Percentiles rank a stretch among this genome's conserved stretches.
Conservation (phyloP, 2,329 filamentous ascomycete genomes). For the Teratosphaeria nubilosa region DNA sequence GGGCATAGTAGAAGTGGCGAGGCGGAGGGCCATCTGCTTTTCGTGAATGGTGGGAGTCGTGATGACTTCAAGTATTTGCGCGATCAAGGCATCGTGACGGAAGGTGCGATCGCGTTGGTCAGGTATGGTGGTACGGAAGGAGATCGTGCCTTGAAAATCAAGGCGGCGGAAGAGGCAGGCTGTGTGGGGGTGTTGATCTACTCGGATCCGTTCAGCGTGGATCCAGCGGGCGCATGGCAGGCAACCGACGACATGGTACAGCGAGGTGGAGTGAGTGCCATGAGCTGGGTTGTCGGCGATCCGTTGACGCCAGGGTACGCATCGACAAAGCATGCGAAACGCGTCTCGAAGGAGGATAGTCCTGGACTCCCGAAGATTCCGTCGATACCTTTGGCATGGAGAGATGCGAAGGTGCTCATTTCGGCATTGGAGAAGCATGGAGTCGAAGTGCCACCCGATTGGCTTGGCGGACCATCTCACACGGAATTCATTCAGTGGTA, state of each 20-base stretch:
- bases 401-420: conserved; percentile 72
- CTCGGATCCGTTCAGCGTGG: conserved; percentile 78
- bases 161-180: conserved; percentile 77
- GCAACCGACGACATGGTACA: conserved; percentile 67
- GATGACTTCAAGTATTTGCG: conserved; percentile 69
- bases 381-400: conserved; percentile 80
- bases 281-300: conserved; percentile 78
- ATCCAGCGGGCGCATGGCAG: conserved; percentile 67
- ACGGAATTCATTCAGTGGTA: conserved; percentile 55
- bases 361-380: conserved; percentile 71
- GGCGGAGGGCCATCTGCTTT: conserved; percentile 76
- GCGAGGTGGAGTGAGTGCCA: conserved; percentile 68
- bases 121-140: conserved; percentile 65
- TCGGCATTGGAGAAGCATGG: conserved; percentile 61
- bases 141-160: conserved; percentile 73
- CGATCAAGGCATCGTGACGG: conserved; percentile 61
- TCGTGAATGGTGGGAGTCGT: conserved; percentile 81
- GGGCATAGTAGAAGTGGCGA: conserved; percentile 80
- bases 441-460: conserved; percentile 54
- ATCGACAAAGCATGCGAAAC: conserved; percentile 54
- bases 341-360: conserved; percentile 60
- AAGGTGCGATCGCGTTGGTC: conserved; percentile 75
- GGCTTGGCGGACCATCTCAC: conserved; percentile 65
- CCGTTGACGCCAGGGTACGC: conserved; percentile 84
- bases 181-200: conserved; percentile 85